phyloP scores from a whole-genome alignment of 345 rosid species.

The Gynandropsis gynandra region DNA sequence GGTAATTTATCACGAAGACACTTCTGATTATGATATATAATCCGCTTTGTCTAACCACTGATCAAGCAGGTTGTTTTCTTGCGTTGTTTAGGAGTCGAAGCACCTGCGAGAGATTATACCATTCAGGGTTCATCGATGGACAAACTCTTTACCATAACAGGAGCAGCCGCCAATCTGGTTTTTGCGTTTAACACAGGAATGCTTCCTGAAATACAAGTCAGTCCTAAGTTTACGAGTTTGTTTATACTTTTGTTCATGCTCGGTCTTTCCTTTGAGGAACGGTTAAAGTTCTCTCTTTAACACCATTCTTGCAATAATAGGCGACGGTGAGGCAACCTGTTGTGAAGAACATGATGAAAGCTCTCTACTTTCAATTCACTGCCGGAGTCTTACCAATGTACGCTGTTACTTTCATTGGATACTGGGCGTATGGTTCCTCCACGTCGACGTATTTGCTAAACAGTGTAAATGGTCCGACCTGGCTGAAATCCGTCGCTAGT shows the following conservation, averaged over 20 bases:
- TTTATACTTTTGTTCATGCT: not conserved
- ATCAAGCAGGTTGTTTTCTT: not conserved
- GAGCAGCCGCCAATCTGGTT: slow-evolving; percentile 77
- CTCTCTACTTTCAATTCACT: slow-evolving; percentile 76
- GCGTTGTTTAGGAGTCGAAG: slow-evolving; percentile 41
- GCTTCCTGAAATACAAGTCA: slow-evolving; percentile 84
- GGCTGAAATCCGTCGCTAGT: slow-evolving; percentile 78
- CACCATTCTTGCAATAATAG: slow-evolving; percentile 25
- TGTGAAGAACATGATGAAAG: slow-evolving; percentile 75
- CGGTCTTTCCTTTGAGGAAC: not conserved
- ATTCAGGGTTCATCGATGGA: slow-evolving; percentile 38
- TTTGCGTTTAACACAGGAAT: slow-evolving; percentile 95
- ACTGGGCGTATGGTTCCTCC: slow-evolving; percentile 94
- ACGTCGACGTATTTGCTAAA: slow-evolving; percentile 65
- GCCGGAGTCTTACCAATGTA: slow-evolving; percentile 66
- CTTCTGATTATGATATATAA: not conserved
- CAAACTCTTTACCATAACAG: slow-evolving; percentile 60
- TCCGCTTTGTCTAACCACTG: not conserved
- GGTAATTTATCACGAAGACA: slow-evolving; percentile 36
- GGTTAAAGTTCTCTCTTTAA: not conserved
- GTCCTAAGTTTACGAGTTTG: not conserved
- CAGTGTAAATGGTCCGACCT: slow-evolving; percentile 61
- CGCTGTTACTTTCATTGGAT: slow-evolving; percentile 63
- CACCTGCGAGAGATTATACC: slow-evolving; percentile 72
- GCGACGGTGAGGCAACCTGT: slow-evolving; percentile 83